Conservation (phyloP, 1,284 basidiomycete genomes). For the Leccinum ponderosum region DNA sequence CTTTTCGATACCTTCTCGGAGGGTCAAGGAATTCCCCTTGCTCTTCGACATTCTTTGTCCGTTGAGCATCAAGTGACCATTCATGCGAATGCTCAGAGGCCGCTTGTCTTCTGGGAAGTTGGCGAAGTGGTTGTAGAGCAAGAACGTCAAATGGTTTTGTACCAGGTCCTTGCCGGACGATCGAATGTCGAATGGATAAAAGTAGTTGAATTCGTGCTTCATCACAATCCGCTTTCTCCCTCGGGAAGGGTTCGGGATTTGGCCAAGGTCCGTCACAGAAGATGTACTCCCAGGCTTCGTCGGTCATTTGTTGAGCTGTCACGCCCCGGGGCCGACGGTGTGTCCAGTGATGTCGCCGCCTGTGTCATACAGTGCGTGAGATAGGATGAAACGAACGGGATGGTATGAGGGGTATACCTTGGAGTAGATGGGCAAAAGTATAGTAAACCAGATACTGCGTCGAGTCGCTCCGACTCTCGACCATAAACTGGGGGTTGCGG, state of each 20-base stretch:
- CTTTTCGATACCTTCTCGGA: constrained; percentile 78
- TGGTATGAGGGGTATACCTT: constrained; percentile 53
- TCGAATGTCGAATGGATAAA: constrained; percentile 97
- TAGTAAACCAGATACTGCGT: constrained; percentile 99
- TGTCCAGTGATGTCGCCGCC: too few relatives aligned
- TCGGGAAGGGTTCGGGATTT: constrained; percentile 58
- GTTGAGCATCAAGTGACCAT: constrained; percentile 98
- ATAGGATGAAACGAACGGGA: background rate
- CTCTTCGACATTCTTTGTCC: constrained; percentile 99
- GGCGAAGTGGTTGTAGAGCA: constrained; percentile 92
- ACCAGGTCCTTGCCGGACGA: constrained; percentile 99
- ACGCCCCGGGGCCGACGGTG: constrained; percentile 44
- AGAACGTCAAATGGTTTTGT: constrained; percentile 95
- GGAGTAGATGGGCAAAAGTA: constrained; percentile 89
- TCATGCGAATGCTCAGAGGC: constrained; percentile 91
- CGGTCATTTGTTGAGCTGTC: constrained; percentile 90
- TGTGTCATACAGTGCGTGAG: background rate
- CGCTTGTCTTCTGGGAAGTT: constrained; percentile 94
- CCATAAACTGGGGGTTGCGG: constrained; percentile 90
- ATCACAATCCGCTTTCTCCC: constrained; percentile 81
- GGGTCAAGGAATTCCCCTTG: constrained; percentile 86
- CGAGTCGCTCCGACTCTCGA: constrained; percentile 96
- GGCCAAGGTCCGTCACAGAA: constrained; percentile 71
- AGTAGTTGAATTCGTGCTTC: constrained; percentile 94
- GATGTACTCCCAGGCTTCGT: constrained; percentile 97